A percentile compares a stretch with the other conserved stretches of the same genome.
Evolutionary conservation across 495 filamentous ascomycete genomes (phyloP).

Genomic region (Annulohypoxylon maeteangense): DNA sequence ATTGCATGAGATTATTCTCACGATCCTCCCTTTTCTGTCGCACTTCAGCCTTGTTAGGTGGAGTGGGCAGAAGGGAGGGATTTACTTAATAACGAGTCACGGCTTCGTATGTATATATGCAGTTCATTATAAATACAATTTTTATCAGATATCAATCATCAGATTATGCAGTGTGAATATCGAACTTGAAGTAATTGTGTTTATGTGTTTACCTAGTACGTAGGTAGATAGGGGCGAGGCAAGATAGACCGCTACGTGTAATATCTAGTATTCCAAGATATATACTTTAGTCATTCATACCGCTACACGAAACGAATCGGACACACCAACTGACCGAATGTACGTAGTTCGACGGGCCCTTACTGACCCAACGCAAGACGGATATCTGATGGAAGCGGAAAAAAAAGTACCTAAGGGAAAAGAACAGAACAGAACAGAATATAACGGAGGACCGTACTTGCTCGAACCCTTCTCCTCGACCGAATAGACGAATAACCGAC

Average conservation of each 20-base stretch:
- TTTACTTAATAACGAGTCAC: slow-evolving; percentile 32
- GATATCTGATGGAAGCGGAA: slow-evolving; percentile 21
- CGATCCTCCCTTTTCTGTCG: neutral
- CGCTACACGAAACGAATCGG: neutral
- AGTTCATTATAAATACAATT: slow-evolving; percentile 1
- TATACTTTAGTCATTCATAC: neutral
- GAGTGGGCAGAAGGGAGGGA: neutral
- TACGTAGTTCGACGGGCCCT: neutral
- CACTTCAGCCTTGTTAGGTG: neutral
- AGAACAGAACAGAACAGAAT: slow-evolving; percentile 3
- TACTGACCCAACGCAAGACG: neutral
- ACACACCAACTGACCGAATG: neutral
- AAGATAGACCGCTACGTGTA: neutral
- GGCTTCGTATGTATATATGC: slow-evolving; percentile 26
- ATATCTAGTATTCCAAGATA: neutral
- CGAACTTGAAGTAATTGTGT: no score
- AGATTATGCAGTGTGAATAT: neutral
- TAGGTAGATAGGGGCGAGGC: neutral
- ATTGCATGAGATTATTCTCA: slow-evolving; percentile 20
- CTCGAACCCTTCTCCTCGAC: neutral
- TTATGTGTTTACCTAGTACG: no score
- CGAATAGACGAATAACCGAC: neutral
- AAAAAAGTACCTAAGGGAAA: neutral
- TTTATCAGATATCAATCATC: neutral
- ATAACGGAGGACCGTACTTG: neutral